Base-by-base conservation (phyloP, 176 grass and related monocot genomes). In the Saccharum spontaneum region DNA sequence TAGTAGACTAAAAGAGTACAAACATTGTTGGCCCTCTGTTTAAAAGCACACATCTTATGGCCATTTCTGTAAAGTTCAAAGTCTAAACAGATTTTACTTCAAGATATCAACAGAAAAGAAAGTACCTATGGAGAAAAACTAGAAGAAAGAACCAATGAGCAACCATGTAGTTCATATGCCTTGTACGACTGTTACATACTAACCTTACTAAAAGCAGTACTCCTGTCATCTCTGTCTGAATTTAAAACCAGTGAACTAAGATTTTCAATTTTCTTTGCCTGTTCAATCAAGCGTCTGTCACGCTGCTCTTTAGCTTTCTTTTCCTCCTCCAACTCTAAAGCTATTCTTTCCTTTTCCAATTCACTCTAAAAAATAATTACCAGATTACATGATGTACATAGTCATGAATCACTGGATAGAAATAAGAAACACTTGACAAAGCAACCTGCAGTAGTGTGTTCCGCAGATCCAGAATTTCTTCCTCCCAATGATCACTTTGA, bases 251-350 rank as follows among this genome's bases (percentile, higher is more conserved):
- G 82, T 31, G 92, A 93, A 87, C 92, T 95, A 83, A 98, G 91
- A 80, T 98, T 98, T 75, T 92, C 92, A 46, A 98, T 98, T 87
- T 97, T 97, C 71, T 90, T 91, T 61, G 90, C 95, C 88, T 98
- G 95, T 70, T 93, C 90, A 79, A 90, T 69, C 79, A 98, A 91
- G 73, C 92, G 86, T 61, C 80, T 92, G 39, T 98, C 95, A n/a
- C 90, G 87, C 37, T 95, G 89, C 76, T 92, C 95, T 89, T 95
- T 98, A 65, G 90, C 91, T 90, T 90, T 95, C 80, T 93, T 98
- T 86, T 95, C 95, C 84, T 95, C 95, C 71, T 98, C 93, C 89
- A 98, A 77, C 83, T 95, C 95, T 75, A 98, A 90, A 61, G 87
- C 72, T 72, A 98, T 98, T 82, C 93, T 95, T 81, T 98, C 95